These are phyloP conservation scores for Ilyonectria sp. DNA, from an alignment of 2,329 filamentous ascomycete species.

Conservation along the genomic window DNA sequence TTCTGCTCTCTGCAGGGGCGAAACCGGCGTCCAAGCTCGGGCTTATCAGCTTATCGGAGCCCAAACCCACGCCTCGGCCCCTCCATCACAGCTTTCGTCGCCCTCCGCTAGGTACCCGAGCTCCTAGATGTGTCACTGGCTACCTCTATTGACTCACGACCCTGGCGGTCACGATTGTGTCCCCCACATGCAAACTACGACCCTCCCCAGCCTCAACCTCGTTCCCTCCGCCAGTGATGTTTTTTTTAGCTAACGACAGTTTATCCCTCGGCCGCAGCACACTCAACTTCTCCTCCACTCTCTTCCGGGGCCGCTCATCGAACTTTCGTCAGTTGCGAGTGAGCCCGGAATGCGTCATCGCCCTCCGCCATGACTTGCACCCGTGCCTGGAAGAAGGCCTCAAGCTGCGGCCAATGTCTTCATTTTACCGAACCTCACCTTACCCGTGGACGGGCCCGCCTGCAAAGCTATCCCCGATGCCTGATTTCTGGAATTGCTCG, in stretches of 20 bases:
- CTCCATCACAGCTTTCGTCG: constrained; percentile 18
- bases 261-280: constrained; percentile 40
- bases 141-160: constrained; percentile 32
- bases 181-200: constrained; percentile 17
- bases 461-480: constrained; percentile 27
- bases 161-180: constrained; percentile 18
- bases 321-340: constrained; percentile 22
- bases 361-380: constrained; percentile 57
- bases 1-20: constrained; percentile 29
- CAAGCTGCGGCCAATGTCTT: constrained; percentile 44
- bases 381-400: constrained; percentile 58
- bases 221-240: constrained; percentile 34
- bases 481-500: constrained; percentile 17
- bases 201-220: constrained; percentile 6
- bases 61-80: constrained; percentile 22
- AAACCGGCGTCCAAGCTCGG: constrained; percentile 40
- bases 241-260: constrained; percentile 41
- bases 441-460: background rate
- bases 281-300: constrained; percentile 29
- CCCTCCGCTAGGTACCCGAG: constrained; percentile 31
- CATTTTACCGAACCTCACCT: constrained; percentile 27
- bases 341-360: constrained; percentile 31
- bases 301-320: constrained; percentile 39
- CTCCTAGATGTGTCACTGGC: constrained; percentile 32
- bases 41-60: constrained; percentile 48